A percentile compares a stretch with the other conserved stretches of the same genome.
phyloP scores from a whole-genome alignment of 2,329 filamentous ascomycete genomes.

The Colletotrichum musicola region DNA sequence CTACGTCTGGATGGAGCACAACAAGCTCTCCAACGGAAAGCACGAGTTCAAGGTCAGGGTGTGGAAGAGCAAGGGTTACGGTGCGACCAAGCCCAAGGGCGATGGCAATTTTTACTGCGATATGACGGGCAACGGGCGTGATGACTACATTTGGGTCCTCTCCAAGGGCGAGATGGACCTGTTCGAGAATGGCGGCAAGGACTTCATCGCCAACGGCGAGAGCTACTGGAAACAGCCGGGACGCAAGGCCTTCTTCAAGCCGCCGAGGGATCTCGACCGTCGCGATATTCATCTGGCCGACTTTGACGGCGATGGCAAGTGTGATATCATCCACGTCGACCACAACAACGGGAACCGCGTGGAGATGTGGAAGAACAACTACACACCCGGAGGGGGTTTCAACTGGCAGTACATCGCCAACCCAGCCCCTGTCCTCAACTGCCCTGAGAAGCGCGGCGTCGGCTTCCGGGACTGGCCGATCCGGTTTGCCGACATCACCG shows the following conservation, averaged over 20 bases:
- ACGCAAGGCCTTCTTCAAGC: background rate
- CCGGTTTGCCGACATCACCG: conserved; percentile 50
- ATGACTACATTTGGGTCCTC: conserved; percentile 42
- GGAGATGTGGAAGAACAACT: conserved; percentile 44
- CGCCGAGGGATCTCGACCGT: conserved; percentile 39
- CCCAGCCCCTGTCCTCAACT: conserved; percentile 18
- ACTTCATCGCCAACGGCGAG: conserved; percentile 35
- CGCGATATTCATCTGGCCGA: conserved; percentile 50
- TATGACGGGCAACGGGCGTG: conserved; percentile 37
- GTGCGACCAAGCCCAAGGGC: conserved; percentile 34
- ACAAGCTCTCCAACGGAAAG: background rate
- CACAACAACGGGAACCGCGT: conserved; percentile 44
- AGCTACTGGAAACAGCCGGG: conserved; percentile 9
- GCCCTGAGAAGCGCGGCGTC: conserved; percentile 42
- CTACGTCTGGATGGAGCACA: conserved; percentile 37
- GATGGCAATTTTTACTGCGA: conserved; percentile 36
- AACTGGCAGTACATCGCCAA: conserved; percentile 19
- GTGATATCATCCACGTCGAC: conserved; percentile 46
- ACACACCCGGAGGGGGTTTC: conserved; percentile 10
- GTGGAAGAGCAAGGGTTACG: conserved; percentile 40
- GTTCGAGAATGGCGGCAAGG: conserved; percentile 33
- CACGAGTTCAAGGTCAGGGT: background rate
- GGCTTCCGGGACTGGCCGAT: conserved; percentile 45
- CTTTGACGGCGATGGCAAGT: conserved; percentile 52
- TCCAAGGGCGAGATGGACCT: conserved; percentile 30